phyloP scores from a whole-genome alignment of 2,329 filamentous ascomycete species.

The Epichloe festucae region DNA sequence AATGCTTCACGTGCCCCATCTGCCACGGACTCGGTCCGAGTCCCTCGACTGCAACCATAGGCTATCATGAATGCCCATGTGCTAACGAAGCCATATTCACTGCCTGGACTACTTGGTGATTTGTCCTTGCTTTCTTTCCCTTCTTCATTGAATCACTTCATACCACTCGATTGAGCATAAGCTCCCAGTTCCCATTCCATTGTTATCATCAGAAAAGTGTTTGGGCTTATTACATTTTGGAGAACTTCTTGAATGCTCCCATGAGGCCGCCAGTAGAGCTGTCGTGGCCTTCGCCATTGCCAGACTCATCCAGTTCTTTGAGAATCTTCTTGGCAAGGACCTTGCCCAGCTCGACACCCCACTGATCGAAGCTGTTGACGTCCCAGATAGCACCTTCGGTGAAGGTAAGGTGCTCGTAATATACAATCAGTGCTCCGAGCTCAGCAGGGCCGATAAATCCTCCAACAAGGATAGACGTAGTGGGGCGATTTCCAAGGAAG shows the following conservation, averaged over 20 bases:
- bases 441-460: conserved; percentile 89
- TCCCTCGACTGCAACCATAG: too few species aligned
- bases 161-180: too few species aligned
- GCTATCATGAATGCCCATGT: neutral
- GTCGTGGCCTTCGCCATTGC: conserved; percentile 64
- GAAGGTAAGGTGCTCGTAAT: conserved; percentile 98
- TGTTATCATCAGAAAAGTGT: neutral
- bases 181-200: neutral
- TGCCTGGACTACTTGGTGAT: neutral
- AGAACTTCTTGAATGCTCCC: conserved; percentile 75
- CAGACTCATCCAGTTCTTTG: conserved; percentile 69
- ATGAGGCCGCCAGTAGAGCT: conserved; percentile 80
- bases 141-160: neutral
- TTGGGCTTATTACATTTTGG: conserved; percentile 35
- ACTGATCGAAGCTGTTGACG: conserved; percentile 99
- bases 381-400: conserved; percentile 97
- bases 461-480: conserved; percentile 81
- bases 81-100: neutral
- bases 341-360: conserved; percentile 98
- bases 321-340: conserved; percentile 86
- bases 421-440: conserved; percentile 88
- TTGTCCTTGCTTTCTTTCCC: neutral
- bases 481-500: conserved; percentile 94
- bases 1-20: too few species aligned
- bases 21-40: too few species aligned